phyloP scores from a whole-genome alignment of 257 asterid species.

The Capsicum chinense region DNA sequence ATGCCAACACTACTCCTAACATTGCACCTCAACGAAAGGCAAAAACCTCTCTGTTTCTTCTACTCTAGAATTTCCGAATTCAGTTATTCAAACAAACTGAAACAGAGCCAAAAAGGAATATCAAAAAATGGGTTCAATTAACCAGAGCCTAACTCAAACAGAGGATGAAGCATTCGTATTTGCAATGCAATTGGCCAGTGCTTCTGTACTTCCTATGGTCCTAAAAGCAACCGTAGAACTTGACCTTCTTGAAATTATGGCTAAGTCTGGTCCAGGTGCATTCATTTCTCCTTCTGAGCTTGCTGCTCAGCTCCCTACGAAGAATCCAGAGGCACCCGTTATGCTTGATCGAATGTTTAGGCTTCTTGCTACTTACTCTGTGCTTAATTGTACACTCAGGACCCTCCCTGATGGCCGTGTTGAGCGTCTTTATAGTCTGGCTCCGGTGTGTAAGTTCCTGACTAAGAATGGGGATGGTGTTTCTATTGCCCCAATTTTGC shows the following conservation, averaged over 20 bases:
- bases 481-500: constrained; percentile 65
- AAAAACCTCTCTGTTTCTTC: neutral
- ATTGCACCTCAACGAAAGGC: neutral
- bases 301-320: constrained; percentile 55
- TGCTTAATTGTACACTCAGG: constrained; percentile 53
- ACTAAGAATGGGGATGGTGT: constrained; percentile 74
- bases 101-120: no score
- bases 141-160: constrained; percentile 26
- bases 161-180: constrained; percentile 52
- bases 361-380: constrained; percentile 59
- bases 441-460: constrained; percentile 66
- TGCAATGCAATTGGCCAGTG: constrained; percentile 73
- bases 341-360: constrained; percentile 80
- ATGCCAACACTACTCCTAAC: neutral
- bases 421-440: constrained; percentile 60
- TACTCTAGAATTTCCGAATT: no score
- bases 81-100: no score
- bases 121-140: constrained; percentile 45
- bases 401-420: constrained; percentile 49
- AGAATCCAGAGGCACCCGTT: constrained; percentile 54
- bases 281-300: constrained; percentile 59
- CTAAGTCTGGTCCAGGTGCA: constrained; percentile 63
- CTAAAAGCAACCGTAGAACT: constrained; percentile 73
- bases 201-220: constrained; percentile 77
- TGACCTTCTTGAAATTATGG: constrained; percentile 71